Percentiles rank a stretch among this genome's conserved stretches.
Conservation (phyloP, 805 yeast species). For the Ogataea trehaloabstinens region DNA sequence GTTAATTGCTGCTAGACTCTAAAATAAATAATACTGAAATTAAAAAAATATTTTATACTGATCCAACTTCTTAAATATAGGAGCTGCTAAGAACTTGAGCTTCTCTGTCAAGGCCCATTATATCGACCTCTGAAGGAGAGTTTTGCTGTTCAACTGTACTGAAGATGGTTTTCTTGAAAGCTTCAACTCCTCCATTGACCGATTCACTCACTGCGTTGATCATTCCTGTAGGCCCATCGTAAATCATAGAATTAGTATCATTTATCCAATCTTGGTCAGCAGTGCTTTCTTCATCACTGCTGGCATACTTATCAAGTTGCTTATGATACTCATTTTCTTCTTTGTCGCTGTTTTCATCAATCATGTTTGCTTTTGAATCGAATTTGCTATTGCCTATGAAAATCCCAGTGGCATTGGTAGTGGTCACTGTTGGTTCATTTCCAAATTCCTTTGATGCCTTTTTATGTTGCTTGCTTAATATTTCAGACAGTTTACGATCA, state of each 20-base stretch:
- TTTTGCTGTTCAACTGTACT: slow-evolving; percentile 5
- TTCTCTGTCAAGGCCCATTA: neutral
- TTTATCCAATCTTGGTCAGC: slow-evolving; percentile 51
- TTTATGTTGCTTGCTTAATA: slow-evolving; percentile 34
- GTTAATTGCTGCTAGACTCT: no score
- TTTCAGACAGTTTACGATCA: slow-evolving; percentile 22
- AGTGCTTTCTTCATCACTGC: slow-evolving; percentile 3
- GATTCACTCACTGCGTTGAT: slow-evolving; percentile 60
- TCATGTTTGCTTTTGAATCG: neutral
- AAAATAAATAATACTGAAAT: no score
- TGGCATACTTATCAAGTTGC: slow-evolving; percentile 3
- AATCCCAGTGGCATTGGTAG: slow-evolving; percentile 11
- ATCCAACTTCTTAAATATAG: neutral
- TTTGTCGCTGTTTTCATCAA: slow-evolving; percentile 5
- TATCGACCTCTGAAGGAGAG: neutral
- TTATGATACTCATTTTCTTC: slow-evolving; percentile 15
- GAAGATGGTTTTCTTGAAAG: slow-evolving; percentile 23
- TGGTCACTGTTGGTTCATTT: slow-evolving; percentile 24
- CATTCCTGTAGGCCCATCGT: slow-evolving; percentile 73
- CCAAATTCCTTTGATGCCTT: slow-evolving; percentile 34
- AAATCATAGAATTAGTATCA: slow-evolving; percentile 35
- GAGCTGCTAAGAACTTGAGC: neutral
- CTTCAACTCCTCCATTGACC: slow-evolving; percentile 24
- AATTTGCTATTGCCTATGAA: slow-evolving; percentile 7
- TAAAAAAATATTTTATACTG: no score